These are phyloP conservation scores for Clonostachys byssicola DNA, from an alignment of 2,329 filamentous ascomycete species.

Conservation along the genomic window DNA sequence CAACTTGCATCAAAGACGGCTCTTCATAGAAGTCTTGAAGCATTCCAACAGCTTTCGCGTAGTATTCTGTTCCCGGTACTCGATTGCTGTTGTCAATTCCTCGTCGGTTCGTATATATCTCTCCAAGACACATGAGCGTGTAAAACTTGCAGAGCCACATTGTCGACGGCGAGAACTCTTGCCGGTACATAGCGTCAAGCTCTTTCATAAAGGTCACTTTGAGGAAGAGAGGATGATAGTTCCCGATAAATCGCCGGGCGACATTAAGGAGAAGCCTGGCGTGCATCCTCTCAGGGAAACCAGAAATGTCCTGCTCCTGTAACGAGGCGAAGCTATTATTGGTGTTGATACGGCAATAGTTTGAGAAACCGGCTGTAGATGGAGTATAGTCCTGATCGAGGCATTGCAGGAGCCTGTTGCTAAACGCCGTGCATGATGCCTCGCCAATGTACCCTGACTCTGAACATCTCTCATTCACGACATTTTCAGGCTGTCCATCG, in stretches of 20 bases:
- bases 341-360: slow-evolving; percentile 11
- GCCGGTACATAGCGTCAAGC: slow-evolving; percentile 25
- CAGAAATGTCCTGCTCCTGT: not conserved
- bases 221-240: slow-evolving; percentile 23
- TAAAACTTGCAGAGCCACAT: slow-evolving; percentile 37
- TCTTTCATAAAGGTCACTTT: slow-evolving; percentile 28
- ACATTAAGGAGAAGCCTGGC: slow-evolving; percentile 20
- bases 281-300: slow-evolving; percentile 18
- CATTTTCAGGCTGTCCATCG: slow-evolving; percentile 11
- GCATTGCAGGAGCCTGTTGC: slow-evolving; percentile 17
- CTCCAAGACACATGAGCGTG: slow-evolving; percentile 35
- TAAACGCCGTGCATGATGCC: slow-evolving; percentile 20
- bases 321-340: not conserved
- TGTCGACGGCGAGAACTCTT: slow-evolving; percentile 16
- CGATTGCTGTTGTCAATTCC: slow-evolving; percentile 14
- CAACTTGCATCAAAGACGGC: slow-evolving; percentile 35
- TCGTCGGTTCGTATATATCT: slow-evolving; percentile 34
- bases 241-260: slow-evolving; percentile 18
- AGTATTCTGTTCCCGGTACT: slow-evolving; percentile 37
- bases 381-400: slow-evolving; percentile 16
- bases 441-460: slow-evolving; percentile 20
- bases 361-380: slow-evolving; percentile 16
- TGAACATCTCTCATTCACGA: slow-evolving; percentile 4
- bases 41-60: slow-evolving; percentile 29
- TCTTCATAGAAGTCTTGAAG: slow-evolving; percentile 35